phyloP scores from a whole-genome alignment of 805 yeast species.

The Hanseniaspora vineae region DNA sequence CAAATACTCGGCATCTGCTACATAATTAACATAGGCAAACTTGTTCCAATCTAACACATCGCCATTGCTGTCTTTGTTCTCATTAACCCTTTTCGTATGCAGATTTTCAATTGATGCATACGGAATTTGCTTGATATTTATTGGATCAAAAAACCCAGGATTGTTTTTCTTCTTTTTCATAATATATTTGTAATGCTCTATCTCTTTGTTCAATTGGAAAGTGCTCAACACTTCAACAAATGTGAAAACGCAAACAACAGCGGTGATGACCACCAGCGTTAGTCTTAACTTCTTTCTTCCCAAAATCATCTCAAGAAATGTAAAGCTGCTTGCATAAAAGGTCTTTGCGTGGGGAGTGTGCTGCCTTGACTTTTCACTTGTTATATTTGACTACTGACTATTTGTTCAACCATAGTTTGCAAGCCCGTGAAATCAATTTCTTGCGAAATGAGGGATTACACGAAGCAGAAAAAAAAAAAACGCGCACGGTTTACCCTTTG shows the following conservation, averaged over 20 bases:
- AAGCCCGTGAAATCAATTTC: too few relatives aligned
- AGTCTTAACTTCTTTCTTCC: conserved; percentile 15
- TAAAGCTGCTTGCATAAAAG: too few relatives aligned
- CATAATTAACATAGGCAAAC: conserved; percentile 49
- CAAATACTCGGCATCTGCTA: conserved; percentile 38
- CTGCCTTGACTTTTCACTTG: too few relatives aligned
- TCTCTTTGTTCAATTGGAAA: conserved; percentile 20
- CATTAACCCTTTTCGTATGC: neutral
- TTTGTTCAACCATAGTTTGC: too few relatives aligned
- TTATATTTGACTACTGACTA: too few relatives aligned
- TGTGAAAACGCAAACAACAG: conserved; percentile 7
- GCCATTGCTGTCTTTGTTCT: conserved; percentile 6
- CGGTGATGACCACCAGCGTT: conserved; percentile 6
- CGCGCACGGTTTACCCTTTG: too few relatives aligned
- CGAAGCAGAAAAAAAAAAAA: too few relatives aligned
- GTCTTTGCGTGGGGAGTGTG: too few relatives aligned
- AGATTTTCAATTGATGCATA: conserved; percentile 14
- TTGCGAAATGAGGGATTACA: too few relatives aligned
- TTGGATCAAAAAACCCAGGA: conserved; percentile 15
- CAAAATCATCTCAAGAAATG: conserved; percentile 7
- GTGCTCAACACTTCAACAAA: conserved; percentile 13
- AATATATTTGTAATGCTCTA: conserved; percentile 16
- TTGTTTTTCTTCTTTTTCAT: conserved; percentile 17
- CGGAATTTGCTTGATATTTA: conserved; percentile 20
- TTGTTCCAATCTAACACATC: conserved; percentile 28